These are phyloP conservation scores for Trametes meyenii DNA, from an alignment of 768 basidiomycete genomes.

Conservation along the genomic window DNA sequence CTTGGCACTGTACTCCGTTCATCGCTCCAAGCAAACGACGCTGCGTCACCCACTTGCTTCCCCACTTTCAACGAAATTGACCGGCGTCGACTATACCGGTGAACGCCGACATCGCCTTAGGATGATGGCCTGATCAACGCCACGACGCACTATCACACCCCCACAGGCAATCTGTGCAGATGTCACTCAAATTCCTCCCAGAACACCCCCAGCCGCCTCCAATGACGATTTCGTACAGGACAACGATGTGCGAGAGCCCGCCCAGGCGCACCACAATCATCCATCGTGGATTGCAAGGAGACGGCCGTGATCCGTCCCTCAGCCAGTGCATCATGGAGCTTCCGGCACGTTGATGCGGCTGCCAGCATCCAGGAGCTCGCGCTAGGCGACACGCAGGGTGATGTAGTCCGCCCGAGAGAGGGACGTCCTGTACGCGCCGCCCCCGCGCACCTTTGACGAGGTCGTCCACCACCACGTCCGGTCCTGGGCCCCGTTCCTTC, in stretches of 20 bases:
- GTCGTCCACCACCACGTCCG: constrained; percentile 22
- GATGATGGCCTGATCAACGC: constrained; percentile 4
- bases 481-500: constrained; percentile 1
- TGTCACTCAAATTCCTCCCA: background rate
- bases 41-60: background rate
- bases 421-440: background rate
- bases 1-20: background rate
- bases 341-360: constrained; percentile 1
- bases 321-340: constrained; percentile 13
- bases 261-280: constrained; percentile 1
- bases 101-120: constrained; percentile 9
- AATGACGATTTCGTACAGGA: background rate
- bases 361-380: background rate
- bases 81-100: background rate
- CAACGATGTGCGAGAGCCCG: background rate
- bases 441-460: constrained; percentile 20
- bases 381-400: background rate
- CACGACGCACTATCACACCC: background rate
- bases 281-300: background rate
- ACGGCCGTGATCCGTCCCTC: constrained; percentile 20
- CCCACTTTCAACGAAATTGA: background rate
- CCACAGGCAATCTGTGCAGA: background rate
- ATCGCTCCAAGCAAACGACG: background rate
- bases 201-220: background rate
- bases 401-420: background rate